These are phyloP conservation scores for Nissolia schottii DNA, from an alignment of 306 rosid genomes.

Conservation along the genomic window DNA sequence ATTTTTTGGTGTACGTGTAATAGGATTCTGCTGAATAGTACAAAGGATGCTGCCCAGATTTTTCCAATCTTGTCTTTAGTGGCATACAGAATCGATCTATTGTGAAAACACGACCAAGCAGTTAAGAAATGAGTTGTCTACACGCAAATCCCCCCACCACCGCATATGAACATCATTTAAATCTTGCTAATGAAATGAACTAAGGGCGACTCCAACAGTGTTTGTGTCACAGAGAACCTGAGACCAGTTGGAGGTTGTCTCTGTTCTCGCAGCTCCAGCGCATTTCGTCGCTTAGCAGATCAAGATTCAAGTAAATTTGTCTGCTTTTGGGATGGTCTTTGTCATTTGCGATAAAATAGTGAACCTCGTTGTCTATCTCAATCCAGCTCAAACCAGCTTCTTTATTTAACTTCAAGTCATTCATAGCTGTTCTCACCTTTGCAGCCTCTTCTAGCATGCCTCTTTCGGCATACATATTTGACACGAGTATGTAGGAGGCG, in stretches of 20 bases:
- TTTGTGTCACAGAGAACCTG: neutral
- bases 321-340: constrained; percentile 35
- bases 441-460: constrained; percentile 54
- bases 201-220: neutral
- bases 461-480: constrained; percentile 45
- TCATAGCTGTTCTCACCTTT: constrained; percentile 46
- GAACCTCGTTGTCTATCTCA: constrained; percentile 38
- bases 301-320: constrained; percentile 42
- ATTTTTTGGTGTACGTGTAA: too few relatives aligned
- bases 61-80: neutral
- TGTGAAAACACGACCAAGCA: neutral
- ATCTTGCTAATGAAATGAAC: neutral
- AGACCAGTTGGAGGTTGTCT: constrained; percentile 9
- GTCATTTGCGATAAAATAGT: constrained; percentile 50
- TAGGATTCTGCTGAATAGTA: too few relatives aligned
- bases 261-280: neutral
- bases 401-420: constrained; percentile 42
- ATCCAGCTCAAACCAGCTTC: constrained; percentile 57
- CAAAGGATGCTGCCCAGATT: neutral
- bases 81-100: neutral
- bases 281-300: constrained; percentile 30
- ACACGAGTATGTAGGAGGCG: constrained; percentile 43
- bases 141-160: neutral
- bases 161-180: neutral
- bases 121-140: neutral